Percentiles rank a stretch among this genome's conserved stretches.
Conservation (phyloP, 768 basidiomycete species). For the Russula brevipes region DNA sequence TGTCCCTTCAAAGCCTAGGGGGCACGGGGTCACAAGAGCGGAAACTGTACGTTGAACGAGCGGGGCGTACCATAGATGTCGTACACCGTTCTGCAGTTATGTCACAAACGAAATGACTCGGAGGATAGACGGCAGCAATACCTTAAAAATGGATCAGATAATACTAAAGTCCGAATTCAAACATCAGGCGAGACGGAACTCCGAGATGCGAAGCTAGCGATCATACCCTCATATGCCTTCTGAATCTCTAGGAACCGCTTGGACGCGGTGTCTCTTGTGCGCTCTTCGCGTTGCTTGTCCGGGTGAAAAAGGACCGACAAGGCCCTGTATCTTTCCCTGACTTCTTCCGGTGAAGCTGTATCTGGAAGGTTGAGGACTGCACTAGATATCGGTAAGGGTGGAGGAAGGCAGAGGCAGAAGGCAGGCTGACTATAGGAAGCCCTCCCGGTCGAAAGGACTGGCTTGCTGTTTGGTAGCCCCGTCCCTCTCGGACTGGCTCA, state of each 20-base stretch:
- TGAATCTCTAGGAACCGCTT: conserved; percentile 70
- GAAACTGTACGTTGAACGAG: background rate
- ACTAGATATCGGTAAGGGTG: conserved; percentile 33
- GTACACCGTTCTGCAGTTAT: conserved; percentile 24
- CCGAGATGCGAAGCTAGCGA: background rate
- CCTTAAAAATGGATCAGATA: conserved; percentile 26
- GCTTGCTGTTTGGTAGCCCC: conserved; percentile 5
- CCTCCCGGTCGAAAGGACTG: conserved; percentile 16
- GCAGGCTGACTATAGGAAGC: conserved; percentile 25
- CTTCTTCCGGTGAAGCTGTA: conserved; percentile 59
- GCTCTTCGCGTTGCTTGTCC: conserved; percentile 67
- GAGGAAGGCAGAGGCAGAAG: background rate
- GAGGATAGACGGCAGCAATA: conserved; percentile 11
- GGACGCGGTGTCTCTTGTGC: conserved; percentile 53
- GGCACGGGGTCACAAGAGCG: background rate
- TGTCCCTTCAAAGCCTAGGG: conserved; percentile 37
- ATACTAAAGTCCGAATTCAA: conserved; percentile 16
- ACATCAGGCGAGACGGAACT: conserved; percentile 1
- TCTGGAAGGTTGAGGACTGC: conserved; percentile 66
- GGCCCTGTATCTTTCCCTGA: conserved; percentile 65
- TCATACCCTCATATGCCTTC: conserved; percentile 73
- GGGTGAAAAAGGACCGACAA: conserved; percentile 81
- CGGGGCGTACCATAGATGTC: conserved; percentile 23
- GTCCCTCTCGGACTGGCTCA: conserved; percentile 19
- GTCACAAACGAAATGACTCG: conserved; percentile 25